These are phyloP conservation scores for Miscanthus sacchariflorus DNA, from an alignment of 202 grass and related monocot genomes.

Conservation along the genomic window DNA sequence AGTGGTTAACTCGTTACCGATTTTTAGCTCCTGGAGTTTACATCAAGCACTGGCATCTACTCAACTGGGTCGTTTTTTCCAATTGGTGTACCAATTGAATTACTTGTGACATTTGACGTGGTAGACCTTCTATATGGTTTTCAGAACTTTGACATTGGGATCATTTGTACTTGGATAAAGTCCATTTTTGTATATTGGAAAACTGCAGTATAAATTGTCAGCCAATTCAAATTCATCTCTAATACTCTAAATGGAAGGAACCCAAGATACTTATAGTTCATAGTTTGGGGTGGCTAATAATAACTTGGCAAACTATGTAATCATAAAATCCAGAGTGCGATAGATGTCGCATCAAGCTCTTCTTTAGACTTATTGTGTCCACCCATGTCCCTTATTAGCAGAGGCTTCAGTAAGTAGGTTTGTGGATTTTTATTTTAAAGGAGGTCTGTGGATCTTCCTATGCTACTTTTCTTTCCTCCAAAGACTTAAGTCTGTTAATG, in stretches of 20 bases:
- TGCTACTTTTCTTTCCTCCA: not conserved
- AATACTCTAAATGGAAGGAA: not conserved
- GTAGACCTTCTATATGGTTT: not conserved
- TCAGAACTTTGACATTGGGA: conserved; percentile 12
- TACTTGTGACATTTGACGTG: not conserved
- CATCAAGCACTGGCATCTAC: not conserved
- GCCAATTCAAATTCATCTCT: not conserved
- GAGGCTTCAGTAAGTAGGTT: not conserved
- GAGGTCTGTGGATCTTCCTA: not conserved
- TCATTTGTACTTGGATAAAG: not conserved
- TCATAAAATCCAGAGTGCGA: not conserved
- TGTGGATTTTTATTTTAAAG: too few relatives aligned
- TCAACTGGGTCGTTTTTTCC: not conserved
- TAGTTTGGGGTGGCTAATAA: not conserved
- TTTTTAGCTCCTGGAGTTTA: not conserved
- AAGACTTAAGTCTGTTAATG: not conserved
- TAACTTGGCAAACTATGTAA: not conserved
- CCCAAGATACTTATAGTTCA: not conserved
- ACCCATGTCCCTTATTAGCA: not conserved
- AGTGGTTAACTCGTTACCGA: too few relatives aligned
- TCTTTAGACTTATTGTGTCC: conserved; percentile 9
- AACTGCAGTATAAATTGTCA: not conserved
- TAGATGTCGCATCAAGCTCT: conserved; percentile 15
- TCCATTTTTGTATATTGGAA: not conserved
- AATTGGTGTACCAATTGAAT: not conserved